These are phyloP conservation scores for Fragaria ananassa DNA, from an alignment of 306 rosid species.

Conservation along the genomic window DNA sequence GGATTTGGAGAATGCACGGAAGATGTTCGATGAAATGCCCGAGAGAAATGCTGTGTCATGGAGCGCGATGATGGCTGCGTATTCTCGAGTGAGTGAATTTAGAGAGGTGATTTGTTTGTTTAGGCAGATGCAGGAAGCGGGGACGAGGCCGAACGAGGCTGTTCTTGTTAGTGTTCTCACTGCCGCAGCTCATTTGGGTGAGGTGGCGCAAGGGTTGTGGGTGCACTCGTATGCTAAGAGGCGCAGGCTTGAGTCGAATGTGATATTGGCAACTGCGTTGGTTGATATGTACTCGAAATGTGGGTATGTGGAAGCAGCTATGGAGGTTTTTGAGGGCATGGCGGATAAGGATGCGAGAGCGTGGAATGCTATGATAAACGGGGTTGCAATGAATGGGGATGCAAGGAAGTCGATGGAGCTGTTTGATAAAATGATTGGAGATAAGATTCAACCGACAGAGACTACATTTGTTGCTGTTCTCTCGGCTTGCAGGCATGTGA, in stretches of 20 bases:
- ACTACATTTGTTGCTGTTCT: conserved; percentile 64
- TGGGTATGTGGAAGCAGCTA: conserved; percentile 39
- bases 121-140: conserved; percentile 37
- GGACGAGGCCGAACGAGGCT: conserved; percentile 38
- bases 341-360: conserved; percentile 40
- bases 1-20: conserved; percentile 50
- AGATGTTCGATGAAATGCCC: too few species aligned
- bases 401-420: conserved; percentile 52
- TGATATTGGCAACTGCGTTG: conserved; percentile 59
- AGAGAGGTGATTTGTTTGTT: conserved; percentile 41
- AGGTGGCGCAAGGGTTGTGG: conserved; percentile 43
- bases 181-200: conserved; percentile 47
- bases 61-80: conserved; percentile 52
- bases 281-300: conserved; percentile 57
- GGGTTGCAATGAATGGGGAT: conserved; percentile 62
- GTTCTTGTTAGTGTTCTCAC: conserved; percentile 41
- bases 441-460: conserved; percentile 41
- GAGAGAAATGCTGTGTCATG: conserved; percentile 59
- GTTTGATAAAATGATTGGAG: conserved; percentile 42
- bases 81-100: conserved; percentile 39
- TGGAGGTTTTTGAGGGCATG: conserved; percentile 34
- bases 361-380: conserved; percentile 72
- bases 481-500: conserved; percentile 59
- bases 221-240: conserved; percentile 40
- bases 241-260: conserved; percentile 31